A percentile compares a stretch with the other conserved stretches of the same genome.
phyloP scores from a whole-genome alignment of 768 basidiomycete genomes.

The Panaeolus papilionaceus region DNA sequence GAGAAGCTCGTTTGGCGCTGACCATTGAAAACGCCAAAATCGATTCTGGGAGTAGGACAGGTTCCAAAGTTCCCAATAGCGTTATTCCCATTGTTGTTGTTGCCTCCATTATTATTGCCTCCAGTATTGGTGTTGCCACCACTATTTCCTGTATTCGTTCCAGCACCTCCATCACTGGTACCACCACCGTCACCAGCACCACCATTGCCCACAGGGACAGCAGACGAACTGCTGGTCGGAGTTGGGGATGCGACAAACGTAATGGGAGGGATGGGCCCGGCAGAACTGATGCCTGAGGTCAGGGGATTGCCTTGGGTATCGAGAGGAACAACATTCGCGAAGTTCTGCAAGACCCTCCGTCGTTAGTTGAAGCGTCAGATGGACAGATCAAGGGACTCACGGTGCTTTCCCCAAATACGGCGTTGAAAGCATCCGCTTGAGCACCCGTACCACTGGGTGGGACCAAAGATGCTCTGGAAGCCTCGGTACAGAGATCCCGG shows the following conservation, averaged over 20 bases:
- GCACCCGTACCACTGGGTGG: conserved; percentile 50
- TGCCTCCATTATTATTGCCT: background rate
- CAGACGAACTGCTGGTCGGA: background rate
- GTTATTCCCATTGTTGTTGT: too few relatives aligned
- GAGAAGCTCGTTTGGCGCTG: background rate
- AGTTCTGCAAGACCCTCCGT: conserved; percentile 40
- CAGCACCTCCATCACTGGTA: background rate
- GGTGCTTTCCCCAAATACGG: conserved; percentile 57
- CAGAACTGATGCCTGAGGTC: background rate
- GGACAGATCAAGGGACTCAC: conserved; percentile 24
- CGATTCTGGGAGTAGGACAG: background rate
- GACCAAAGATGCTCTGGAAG: conserved; percentile 47
- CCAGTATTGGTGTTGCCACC: background rate
- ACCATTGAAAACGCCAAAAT: background rate
- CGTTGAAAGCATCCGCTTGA: conserved; percentile 70
- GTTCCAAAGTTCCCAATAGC: conserved; percentile 9
- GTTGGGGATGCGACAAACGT: background rate
- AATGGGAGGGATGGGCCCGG: background rate
- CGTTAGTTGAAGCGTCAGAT: background rate
- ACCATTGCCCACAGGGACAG: background rate
- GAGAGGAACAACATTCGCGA: conserved; percentile 47
- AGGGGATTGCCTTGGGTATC: conserved; percentile 47
- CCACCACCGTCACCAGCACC: background rate
- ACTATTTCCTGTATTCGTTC: conserved; percentile 16
- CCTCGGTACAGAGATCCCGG: conserved; percentile 51